Evolutionary conservation across 176 grass and related monocot genomes (phyloP).

Genomic region (Musa troglodytarum): DNA sequence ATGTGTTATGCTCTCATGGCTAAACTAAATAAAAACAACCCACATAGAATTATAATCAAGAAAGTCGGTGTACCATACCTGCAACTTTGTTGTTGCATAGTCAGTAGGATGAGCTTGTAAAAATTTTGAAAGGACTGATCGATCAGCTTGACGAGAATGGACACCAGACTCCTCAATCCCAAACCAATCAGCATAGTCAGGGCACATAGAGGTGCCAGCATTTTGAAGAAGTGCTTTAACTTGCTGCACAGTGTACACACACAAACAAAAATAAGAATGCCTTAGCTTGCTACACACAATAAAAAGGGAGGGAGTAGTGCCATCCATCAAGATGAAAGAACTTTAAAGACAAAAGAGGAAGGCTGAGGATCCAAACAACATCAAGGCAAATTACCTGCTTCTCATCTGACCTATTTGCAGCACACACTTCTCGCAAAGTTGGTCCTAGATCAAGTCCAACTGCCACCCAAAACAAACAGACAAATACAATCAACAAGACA

Average conservation of each 20-base stretch:
- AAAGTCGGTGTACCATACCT: constrained; percentile 31
- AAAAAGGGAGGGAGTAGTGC: constrained; percentile 8
- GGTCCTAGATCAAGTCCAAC: constrained; percentile 55
- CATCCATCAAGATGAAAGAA: constrained; percentile 4
- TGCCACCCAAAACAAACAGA: constrained; percentile 22
- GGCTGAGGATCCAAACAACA: constrained; percentile 9
- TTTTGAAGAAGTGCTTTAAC: constrained; percentile 81
- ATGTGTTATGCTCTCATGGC: neutral
- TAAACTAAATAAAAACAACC: neutral
- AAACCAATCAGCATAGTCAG: constrained; percentile 76
- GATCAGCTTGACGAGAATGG: constrained; percentile 61
- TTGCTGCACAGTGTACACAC: constrained; percentile 47
- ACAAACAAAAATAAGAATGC: constrained; percentile 6
- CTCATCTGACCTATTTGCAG: constrained; percentile 90
- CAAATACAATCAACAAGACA: constrained; percentile 14
- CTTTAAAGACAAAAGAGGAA: constrained; percentile 12
- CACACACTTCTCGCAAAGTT: constrained; percentile 81
- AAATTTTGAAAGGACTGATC: constrained; percentile 62
- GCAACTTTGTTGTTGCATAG: constrained; percentile 87
- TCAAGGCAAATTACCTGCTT: constrained; percentile 48
- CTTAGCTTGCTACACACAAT: constrained; percentile 13
- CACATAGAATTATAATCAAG: neutral
- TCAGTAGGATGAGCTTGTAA: constrained; percentile 81
- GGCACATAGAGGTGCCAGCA: constrained; percentile 95
- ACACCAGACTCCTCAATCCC: constrained; percentile 45